A percentile compares a stretch with the other conserved stretches of the same genome.
Conservation (phyloP, 2,329 filamentous ascomycete genomes). For the Raffaelea arxii region DNA sequence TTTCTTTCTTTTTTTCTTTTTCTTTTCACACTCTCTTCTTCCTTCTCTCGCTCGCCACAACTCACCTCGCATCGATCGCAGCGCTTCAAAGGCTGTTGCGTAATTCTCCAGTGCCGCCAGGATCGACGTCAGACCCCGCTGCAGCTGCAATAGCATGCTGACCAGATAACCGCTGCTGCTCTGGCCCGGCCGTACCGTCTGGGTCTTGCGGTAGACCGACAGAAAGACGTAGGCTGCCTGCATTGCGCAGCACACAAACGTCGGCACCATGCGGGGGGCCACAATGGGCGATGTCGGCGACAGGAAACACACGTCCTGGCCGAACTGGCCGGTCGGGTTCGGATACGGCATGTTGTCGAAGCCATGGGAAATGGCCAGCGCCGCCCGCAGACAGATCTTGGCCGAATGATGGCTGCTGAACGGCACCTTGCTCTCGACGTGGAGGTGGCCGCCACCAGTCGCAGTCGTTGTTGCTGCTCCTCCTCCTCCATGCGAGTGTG, state of each 20-base stretch:
- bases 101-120: constrained; percentile 32
- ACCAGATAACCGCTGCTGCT: constrained; percentile 15
- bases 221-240: constrained; percentile 33
- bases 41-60: neutral
- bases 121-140: constrained; percentile 31
- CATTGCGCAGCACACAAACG: constrained; percentile 36
- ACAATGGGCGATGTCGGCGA: constrained; percentile 26
- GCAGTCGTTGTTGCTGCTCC: neutral
- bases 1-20: constrained; percentile 1
- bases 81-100: constrained; percentile 31
- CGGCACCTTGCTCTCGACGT: constrained; percentile 15
- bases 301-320: constrained; percentile 22
- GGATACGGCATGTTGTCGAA: constrained; percentile 38
- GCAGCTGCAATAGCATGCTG: constrained; percentile 28
- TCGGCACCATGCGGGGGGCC: constrained; percentile 34
- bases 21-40: too few relatives aligned
- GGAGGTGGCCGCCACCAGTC: neutral
- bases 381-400: constrained; percentile 38
- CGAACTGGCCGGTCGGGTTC: constrained; percentile 25
- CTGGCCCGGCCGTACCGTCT: constrained; percentile 23
- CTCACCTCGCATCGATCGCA: constrained; percentile 34
- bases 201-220: constrained; percentile 31
- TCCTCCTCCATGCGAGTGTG: neutral
- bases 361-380: constrained; percentile 34
- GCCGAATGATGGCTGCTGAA: constrained; percentile 37